These are phyloP conservation scores for Globisporangium splendens DNA, from an alignment of 352 stramenopile genomes.

Conservation along the genomic window DNA sequence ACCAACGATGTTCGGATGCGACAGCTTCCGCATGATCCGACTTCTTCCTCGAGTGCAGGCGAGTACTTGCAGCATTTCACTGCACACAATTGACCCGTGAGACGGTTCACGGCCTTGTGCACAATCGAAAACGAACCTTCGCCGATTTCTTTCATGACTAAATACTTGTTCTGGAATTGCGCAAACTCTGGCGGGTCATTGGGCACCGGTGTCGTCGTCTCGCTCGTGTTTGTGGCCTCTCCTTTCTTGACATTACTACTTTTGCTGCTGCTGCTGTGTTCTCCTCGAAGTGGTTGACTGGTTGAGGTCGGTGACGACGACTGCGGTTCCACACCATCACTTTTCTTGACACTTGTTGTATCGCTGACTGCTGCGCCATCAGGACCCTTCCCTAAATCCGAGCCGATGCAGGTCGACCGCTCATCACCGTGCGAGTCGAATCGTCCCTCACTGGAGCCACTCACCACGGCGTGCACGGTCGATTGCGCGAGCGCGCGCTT, in stretches of 20 bases:
- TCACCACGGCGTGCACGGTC: conserved; percentile 7
- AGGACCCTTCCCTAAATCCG: neutral
- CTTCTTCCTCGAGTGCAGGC: conserved; percentile 60
- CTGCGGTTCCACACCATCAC: neutral
- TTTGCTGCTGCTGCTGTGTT: neutral
- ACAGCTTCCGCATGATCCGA: conserved; percentile 54
- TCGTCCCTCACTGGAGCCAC: neutral
- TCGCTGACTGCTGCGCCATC: neutral
- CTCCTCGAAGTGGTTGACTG: neutral
- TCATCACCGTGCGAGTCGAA: conserved; percentile 3
- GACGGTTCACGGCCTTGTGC: conserved; percentile 64
- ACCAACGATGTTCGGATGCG: conserved; percentile 65
- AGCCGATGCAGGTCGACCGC: conserved; percentile 3
- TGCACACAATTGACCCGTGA: conserved; percentile 56
- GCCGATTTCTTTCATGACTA: conserved; percentile 78
- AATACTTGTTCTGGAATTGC: conserved; percentile 58
- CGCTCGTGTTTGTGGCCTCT: neutral
- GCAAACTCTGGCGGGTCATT: conserved; percentile 41
- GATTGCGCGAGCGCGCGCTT: conserved; percentile 29
- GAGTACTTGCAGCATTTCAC: conserved; percentile 80
- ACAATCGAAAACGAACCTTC: conserved; percentile 85
- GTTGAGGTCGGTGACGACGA: neutral
- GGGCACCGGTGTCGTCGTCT: conserved; percentile 1
- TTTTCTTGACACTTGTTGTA: neutral
- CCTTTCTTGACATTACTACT: conserved; percentile 1